These are phyloP conservation scores for Vigna unguiculata DNA, from an alignment of 306 rosid species.

Conservation along the genomic window DNA sequence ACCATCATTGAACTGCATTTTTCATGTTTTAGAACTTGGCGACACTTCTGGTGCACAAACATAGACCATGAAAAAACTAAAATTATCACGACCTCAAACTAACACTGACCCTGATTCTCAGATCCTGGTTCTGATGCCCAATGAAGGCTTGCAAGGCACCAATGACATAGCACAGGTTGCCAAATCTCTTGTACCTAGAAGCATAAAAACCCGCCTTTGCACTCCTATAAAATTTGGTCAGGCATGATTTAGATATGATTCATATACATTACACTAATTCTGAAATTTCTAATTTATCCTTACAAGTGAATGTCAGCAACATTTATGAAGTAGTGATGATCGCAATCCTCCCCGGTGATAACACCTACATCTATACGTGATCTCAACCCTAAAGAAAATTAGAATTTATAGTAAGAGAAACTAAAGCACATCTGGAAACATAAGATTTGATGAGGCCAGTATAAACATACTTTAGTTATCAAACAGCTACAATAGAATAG, in stretches of 20 bases:
- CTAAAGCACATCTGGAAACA: slow-evolving; percentile 11
- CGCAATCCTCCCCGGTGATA: slow-evolving; percentile 63
- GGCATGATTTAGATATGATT: slow-evolving; percentile 35
- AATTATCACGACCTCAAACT: background rate
- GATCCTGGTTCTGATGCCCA: slow-evolving; percentile 81
- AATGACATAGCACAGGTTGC: slow-evolving; percentile 86
- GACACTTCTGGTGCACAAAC: slow-evolving; percentile 22
- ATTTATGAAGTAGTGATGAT: slow-evolving; percentile 79
- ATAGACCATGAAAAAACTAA: slow-evolving; percentile 19
- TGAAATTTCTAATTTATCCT: slow-evolving; percentile 57
- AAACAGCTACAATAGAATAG: background rate
- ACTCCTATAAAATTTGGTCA: slow-evolving; percentile 64
- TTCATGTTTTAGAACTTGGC: slow-evolving; percentile 27
- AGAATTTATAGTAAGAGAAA: slow-evolving; percentile 40
- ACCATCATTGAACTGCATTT: slow-evolving; percentile 76
- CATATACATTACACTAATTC: slow-evolving; percentile 20
- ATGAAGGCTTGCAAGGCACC: slow-evolving; percentile 93
- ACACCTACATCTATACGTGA: slow-evolving; percentile 79
- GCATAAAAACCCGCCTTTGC: slow-evolving; percentile 95
- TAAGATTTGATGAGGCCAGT: slow-evolving; percentile 22
- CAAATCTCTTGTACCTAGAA: slow-evolving; percentile 84
- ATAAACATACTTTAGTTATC: slow-evolving; percentile 21
- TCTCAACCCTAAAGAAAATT: slow-evolving; percentile 70
- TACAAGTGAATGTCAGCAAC: slow-evolving; percentile 98
- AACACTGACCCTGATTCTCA: slow-evolving; percentile 79